Percentiles rank a stretch among this genome's conserved stretches.
phyloP scores from a whole-genome alignment of 225 moss, liverwort and hornwort species.

The Bryoerythrophyllum caledonicum region DNA sequence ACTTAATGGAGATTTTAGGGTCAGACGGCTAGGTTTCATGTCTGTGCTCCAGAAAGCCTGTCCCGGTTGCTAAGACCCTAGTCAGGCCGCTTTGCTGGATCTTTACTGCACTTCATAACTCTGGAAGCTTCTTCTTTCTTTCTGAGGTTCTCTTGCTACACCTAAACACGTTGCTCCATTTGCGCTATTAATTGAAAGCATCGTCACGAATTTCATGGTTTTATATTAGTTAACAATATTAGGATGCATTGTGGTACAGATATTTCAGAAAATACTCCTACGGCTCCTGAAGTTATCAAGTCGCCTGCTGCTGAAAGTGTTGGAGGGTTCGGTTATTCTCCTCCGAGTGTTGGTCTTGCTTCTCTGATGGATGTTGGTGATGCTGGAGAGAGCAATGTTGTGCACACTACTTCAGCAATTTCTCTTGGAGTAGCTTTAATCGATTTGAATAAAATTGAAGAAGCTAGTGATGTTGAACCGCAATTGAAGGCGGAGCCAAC shows the following conservation, averaged over 20 bases:
- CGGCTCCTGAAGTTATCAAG: slow-evolving; percentile 22
- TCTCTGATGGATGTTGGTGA: slow-evolving; percentile 42
- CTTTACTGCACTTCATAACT: slow-evolving; percentile 37
- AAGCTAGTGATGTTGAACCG: slow-evolving; percentile 18
- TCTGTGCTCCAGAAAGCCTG: slow-evolving; percentile 40
- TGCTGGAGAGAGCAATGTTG: slow-evolving; percentile 42
- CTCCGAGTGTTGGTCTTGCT: slow-evolving; percentile 55
- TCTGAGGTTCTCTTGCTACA: slow-evolving; percentile 49
- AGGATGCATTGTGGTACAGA: slow-evolving; percentile 36
- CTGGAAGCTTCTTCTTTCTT: slow-evolving; percentile 46
- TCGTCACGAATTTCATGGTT: neutral
- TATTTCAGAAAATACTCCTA: slow-evolving; percentile 20
- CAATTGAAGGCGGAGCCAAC: slow-evolving; percentile 18
- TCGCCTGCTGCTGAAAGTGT: slow-evolving; percentile 38
- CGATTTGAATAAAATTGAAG: slow-evolving; percentile 30
- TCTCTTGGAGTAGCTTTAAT: slow-evolving; percentile 33
- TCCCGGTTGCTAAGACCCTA: slow-evolving; percentile 41
- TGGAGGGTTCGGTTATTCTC: slow-evolving; percentile 40
- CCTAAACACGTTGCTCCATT: slow-evolving; percentile 36
- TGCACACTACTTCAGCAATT: slow-evolving; percentile 43
- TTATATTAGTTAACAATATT: slow-evolving; percentile 17
- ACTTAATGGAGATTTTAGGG: slow-evolving; percentile 42
- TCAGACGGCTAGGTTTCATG: slow-evolving; percentile 40
- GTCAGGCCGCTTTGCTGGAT: slow-evolving; percentile 51
- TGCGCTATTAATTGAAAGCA: slow-evolving; percentile 20